Base-by-base conservation (phyloP, 176 grass and related monocot species). In the Oryza brachyantha region DNA sequence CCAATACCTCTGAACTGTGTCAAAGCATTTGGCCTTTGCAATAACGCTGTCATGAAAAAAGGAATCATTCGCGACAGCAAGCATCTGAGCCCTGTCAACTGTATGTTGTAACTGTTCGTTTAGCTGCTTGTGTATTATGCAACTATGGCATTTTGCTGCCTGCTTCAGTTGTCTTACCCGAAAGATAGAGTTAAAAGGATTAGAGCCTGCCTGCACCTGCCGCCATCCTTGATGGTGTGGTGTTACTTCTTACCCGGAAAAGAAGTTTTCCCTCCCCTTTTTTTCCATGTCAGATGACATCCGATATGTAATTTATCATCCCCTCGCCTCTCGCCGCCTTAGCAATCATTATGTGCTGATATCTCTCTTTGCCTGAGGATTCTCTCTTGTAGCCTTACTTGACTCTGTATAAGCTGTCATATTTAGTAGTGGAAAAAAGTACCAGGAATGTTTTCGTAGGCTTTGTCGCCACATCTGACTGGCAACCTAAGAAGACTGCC, bases 71-170 rank as follows among this genome's bases (percentile, higher is more conserved):
- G 64, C 7, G 43, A 52, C 70, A 39, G 71, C 70, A 79, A 79
- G 67, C 69, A 79, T 76, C 60, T 65, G 29, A 40, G 38, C 75
- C 75, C 70, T 64, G 64, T 80, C 66, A 59, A 59, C 73, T 89
- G 82, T 77, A 83, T 84, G 69, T 79, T 67, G 70, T 86, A 83
- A 80, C 46, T 66, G 63, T 86, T 82, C n/a, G 35, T 83, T 72
- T 65, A 65, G 74, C 73, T 74, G 42, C 66, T 70, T 59, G 73
- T 85, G 77, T 78, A 74, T 72, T 79, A 76, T 85, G 84, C 76
- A 85, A 65, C 76, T 64, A 62, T 54, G 27, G 68, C 36, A 71
- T 67, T 67, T 34, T 68, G 55, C 41, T 86, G 79, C 68, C 61
- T 78, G 61, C 67, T 57, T 66, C 57, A 72, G 74, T 77, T 83